Percentiles rank a stretch among this genome's conserved stretches.
These are phyloP conservation scores for Starmerella kuoi DNA, from an alignment of 805 yeast genomes.

Conservation along the genomic window DNA sequence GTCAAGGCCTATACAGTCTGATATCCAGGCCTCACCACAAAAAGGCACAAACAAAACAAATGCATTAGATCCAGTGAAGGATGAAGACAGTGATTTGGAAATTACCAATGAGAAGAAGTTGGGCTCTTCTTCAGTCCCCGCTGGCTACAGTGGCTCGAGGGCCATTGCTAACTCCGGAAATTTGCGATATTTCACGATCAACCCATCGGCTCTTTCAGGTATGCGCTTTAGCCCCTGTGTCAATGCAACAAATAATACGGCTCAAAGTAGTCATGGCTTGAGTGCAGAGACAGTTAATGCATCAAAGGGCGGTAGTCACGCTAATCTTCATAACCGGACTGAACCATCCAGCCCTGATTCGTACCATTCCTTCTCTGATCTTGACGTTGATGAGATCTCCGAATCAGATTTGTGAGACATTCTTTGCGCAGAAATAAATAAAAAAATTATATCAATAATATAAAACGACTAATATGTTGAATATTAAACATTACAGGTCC, in stretches of 20 bases:
- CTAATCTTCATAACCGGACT: background rate
- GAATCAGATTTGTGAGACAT: conserved; percentile 29
- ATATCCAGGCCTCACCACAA: background rate
- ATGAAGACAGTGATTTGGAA: background rate
- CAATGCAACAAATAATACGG: background rate
- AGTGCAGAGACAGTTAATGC: background rate
- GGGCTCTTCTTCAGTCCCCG: background rate
- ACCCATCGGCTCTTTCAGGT: background rate
- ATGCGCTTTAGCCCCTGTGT: background rate
- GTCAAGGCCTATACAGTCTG: too few relatives aligned
- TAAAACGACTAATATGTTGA: too few relatives aligned
- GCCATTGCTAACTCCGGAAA: background rate
- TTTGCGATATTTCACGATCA: background rate
- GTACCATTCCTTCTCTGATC: conserved; percentile 15
- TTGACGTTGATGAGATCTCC: conserved; percentile 32
- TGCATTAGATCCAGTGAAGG: background rate
- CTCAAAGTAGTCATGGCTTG: background rate
- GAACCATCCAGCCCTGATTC: background rate
- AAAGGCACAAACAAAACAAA: too few relatives aligned
- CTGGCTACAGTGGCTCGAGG: too few relatives aligned
- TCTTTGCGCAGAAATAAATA: too few relatives aligned
- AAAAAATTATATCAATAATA: conserved; percentile 2
- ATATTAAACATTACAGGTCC: too few relatives aligned
- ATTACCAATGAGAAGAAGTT: background rate
- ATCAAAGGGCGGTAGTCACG: background rate